Evolutionary conservation across 2,329 filamentous ascomycete species (phyloP).

Genomic region (Cladosporium austrohemisphaericum): DNA sequence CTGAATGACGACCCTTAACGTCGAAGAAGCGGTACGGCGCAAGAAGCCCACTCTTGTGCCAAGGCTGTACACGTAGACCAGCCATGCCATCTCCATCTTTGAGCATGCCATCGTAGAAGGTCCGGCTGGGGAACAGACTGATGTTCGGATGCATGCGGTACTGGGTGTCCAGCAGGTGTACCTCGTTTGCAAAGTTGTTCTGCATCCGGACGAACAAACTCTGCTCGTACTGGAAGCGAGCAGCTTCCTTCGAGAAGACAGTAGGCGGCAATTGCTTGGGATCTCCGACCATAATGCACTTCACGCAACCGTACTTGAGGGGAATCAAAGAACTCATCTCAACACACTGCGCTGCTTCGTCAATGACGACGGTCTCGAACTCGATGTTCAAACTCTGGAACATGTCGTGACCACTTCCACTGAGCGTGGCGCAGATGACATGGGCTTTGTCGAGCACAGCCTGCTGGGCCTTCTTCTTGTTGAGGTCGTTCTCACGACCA

Average conservation of each 20-base stretch:
- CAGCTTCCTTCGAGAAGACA: constrained; percentile 88
- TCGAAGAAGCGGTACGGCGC: constrained; percentile 97
- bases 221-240: constrained; percentile 91
- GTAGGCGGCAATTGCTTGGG: constrained; percentile 96
- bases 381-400: constrained; percentile 92
- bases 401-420: constrained; percentile 94
- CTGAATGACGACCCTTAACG: constrained; percentile 80
- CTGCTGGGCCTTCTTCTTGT: constrained; percentile 79
- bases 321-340: constrained; percentile 95
- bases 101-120: constrained; percentile 88
- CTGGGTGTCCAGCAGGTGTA: constrained; percentile 94
- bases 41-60: constrained; percentile 78
- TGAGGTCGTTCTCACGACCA: constrained; percentile 80
- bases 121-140: constrained; percentile 79
- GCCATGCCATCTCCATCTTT: constrained; percentile 84
- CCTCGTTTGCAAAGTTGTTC: constrained; percentile 77
- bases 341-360: constrained; percentile 96
- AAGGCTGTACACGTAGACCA: constrained; percentile 68
- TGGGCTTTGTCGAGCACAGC: constrained; percentile 86
- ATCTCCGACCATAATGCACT: constrained; percentile 95
- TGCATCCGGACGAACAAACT: constrained; percentile 99
- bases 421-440: constrained; percentile 90
- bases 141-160: constrained; percentile 99
- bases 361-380: constrained; percentile 97
- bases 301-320: constrained; percentile 93